phyloP scores from a whole-genome alignment of 148 eudicot species.

The Rhododendron mucronatum region DNA sequence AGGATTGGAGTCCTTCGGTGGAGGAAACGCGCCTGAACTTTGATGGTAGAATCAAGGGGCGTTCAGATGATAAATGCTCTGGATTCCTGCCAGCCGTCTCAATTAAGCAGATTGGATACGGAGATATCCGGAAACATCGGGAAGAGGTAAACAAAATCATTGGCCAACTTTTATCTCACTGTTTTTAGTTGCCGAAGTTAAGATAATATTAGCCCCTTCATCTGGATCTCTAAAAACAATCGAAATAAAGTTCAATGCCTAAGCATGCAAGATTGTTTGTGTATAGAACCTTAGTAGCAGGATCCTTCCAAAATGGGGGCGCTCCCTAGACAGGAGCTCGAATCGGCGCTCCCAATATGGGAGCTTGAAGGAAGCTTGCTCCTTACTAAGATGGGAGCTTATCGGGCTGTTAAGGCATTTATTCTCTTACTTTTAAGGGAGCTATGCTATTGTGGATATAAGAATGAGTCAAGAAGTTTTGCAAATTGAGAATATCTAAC shows the following conservation, averaged over 20 bases:
- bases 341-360: no score
- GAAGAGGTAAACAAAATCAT: constrained; percentile 57
- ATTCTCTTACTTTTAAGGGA: no score
- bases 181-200: background rate
- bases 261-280: background rate
- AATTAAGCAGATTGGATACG: constrained; percentile 87
- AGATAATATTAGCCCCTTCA: background rate
- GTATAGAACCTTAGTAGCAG: background rate
- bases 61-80: constrained; percentile 40
- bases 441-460: no score
- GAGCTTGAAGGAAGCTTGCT: no score
- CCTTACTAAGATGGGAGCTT: no score
- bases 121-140: constrained; percentile 82
- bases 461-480: no score
- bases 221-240: background rate
- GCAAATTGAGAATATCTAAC: no score
- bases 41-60: constrained; percentile 42
- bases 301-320: no score
- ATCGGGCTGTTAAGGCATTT: no score
- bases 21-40: constrained; percentile 34
- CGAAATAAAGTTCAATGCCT: background rate
- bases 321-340: no score
- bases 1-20: constrained; percentile 63
- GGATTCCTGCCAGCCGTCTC: constrained; percentile 61
- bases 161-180: background rate